Evolutionary conservation across 345 rosid species (phyloP), one percentile per base, ranked within the genome.

Genomic region (Eucalyptus pumila): DNA sequence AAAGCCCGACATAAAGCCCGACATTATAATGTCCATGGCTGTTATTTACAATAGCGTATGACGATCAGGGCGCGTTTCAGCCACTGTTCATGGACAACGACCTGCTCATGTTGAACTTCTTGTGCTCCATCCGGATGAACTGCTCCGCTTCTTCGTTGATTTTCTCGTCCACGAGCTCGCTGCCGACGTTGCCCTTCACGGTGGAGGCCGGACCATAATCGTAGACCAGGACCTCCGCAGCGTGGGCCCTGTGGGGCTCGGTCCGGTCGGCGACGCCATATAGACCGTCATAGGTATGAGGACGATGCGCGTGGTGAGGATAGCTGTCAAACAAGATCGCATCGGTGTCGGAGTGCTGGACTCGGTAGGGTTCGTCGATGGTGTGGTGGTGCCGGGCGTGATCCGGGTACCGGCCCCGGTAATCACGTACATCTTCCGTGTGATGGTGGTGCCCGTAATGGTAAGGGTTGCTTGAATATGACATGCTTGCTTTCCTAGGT

Each of bases 101-200:
- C 87, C 86, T 91, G 88, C n/a, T 85, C 19, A 9, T n/a, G 32
- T n/a, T 81, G 69, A 96, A 96, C 94, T 91, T 94, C 87, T 49
- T 89, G 86, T 97, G 99, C 93, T 94, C 92, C 6, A 93, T 67
- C 90, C 81, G 89, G 88, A 96, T 95, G 69, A 96, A 97, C 26
- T 91, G 92, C 67, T 95, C 97, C 42, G 99, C 97, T 89, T 92
- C 97, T 58, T 65, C 87, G 86, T 97, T 92, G n/a, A 97, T 91
- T 72, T 91, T 90, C 85, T 92, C 93, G 32, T 85, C 24, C 5
- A 88, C 69, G 58, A 69, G 21, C 45, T 19, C 0, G 27, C 47
- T 11, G 27, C 47, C 2, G 47, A 21, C 15, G 27, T 19, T 1
- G 5, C 7, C 83, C 47, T 76, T 76, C 83, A 21, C 14, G 83